Percentiles rank a stretch among this genome's conserved stretches.
Conservation (phyloP, 2,329 filamentous ascomycete species). For the Colletotrichum musae region DNA sequence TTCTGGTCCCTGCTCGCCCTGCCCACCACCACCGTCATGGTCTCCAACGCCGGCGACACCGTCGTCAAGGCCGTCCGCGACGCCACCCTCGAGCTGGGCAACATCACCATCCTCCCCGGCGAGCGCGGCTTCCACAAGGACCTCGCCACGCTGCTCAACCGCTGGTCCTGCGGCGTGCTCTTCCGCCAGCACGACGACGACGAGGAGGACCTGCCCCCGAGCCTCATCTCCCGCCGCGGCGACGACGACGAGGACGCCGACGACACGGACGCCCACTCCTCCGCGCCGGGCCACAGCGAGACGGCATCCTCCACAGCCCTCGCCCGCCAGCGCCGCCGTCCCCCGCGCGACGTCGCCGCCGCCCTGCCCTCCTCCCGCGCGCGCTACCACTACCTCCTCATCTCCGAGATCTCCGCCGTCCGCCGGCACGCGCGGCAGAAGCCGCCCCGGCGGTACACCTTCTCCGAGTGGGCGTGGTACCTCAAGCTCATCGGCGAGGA, state of each 20-base stretch:
- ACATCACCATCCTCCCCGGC: conserved; percentile 72
- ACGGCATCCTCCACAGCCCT: neutral
- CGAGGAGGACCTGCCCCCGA: conserved; percentile 54
- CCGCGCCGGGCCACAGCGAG: conserved; percentile 7
- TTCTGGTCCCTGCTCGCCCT: conserved; percentile 90
- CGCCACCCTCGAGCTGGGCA: conserved; percentile 68
- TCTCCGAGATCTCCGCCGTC: conserved; percentile 78
- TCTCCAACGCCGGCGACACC: conserved; percentile 87
- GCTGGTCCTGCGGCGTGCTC: conserved; percentile 29
- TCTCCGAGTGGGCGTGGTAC: conserved; percentile 90
- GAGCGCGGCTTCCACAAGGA: conserved; percentile 64
- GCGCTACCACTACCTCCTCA: conserved; percentile 76
- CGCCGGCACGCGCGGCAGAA: conserved; percentile 73
- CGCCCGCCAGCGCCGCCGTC: conserved; percentile 47
- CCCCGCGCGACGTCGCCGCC: conserved; percentile 57
- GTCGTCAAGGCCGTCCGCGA: conserved; percentile 76
- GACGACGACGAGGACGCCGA: conserved; percentile 39
- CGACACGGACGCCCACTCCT: conserved; percentile 39
- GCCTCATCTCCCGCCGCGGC: conserved; percentile 55
- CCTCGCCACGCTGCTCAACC: conserved; percentile 55
- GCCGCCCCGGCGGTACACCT: conserved; percentile 77
- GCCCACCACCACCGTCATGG: conserved; percentile 89
- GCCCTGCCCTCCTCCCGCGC: conserved; percentile 47
- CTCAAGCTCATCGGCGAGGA: conserved; percentile 82
- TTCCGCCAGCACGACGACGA: conserved; percentile 39